A percentile compares a stretch with the other conserved stretches of the same genome.
These are phyloP conservation scores for Leccinum pachyderme DNA, from an alignment of 1,284 basidiomycete genomes.

Conservation along the genomic window DNA sequence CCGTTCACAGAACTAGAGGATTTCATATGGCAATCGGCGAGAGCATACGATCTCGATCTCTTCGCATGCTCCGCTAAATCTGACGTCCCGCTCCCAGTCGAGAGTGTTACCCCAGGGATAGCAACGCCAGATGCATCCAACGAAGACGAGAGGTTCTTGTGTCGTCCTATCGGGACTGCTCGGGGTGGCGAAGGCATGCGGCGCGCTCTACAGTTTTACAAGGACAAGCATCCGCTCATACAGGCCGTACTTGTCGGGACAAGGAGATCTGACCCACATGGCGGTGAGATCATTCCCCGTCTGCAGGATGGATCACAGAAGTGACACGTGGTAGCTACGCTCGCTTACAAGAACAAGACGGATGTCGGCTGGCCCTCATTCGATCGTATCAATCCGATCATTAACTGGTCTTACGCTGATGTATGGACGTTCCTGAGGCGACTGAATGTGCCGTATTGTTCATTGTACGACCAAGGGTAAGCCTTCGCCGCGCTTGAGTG, in stretches of 20 bases:
- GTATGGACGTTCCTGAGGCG: slow-evolving; percentile 87
- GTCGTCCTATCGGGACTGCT: slow-evolving; percentile 42
- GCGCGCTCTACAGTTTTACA: slow-evolving; percentile 75
- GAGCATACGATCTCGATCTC: slow-evolving; percentile 78
- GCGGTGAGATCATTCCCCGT: slow-evolving; percentile 58
- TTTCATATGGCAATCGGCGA: slow-evolving; percentile 72
- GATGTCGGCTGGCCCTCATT: slow-evolving; percentile 89
- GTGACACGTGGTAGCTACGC: slow-evolving; percentile 45
- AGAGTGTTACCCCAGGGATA: slow-evolving; percentile 32
- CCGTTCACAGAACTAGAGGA: slow-evolving; percentile 84
- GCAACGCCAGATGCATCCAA: slow-evolving; percentile 16
- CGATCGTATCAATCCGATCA: slow-evolving; percentile 92
- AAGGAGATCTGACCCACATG: slow-evolving; percentile 86
- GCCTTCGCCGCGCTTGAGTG: slow-evolving; percentile 20
- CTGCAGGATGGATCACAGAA: neutral
- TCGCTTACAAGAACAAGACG: slow-evolving; percentile 74
- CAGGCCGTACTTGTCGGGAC: slow-evolving; percentile 89
- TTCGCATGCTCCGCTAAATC: slow-evolving; percentile 53
- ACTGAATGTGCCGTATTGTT: slow-evolving; percentile 82
- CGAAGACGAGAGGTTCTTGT: slow-evolving; percentile 7
- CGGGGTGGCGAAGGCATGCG: slow-evolving; percentile 82
- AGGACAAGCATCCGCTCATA: slow-evolving; percentile 60
- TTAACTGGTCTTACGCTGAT: slow-evolving; percentile 90
- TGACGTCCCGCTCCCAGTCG: slow-evolving; percentile 34
- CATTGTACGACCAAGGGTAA: slow-evolving; percentile 89